phyloP scores from a whole-genome alignment of 805 yeast species.

The Kodamaea kakaduensis region DNA sequence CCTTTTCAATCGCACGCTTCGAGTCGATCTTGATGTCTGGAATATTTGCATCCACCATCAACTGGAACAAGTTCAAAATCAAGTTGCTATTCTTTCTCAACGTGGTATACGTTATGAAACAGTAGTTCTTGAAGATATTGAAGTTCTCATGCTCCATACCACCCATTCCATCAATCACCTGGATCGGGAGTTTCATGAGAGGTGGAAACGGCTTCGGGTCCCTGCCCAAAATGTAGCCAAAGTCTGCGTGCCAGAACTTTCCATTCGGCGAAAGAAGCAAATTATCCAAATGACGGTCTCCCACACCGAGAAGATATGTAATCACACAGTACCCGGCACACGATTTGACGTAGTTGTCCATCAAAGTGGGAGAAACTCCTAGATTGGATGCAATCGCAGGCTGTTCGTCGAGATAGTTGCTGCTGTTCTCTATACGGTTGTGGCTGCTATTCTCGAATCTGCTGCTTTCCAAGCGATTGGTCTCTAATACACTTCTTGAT shows the following conservation, averaged over 20 bases:
- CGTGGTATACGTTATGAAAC: slow-evolving; percentile 91
- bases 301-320: slow-evolving; percentile 91
- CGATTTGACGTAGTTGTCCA: slow-evolving; percentile 92
- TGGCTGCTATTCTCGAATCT: slow-evolving; percentile 3
- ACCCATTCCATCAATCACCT: slow-evolving; percentile 97
- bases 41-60: slow-evolving; percentile 90
- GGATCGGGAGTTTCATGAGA: slow-evolving; percentile 94
- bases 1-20: slow-evolving; percentile 81
- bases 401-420: slow-evolving; percentile 12
- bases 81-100: slow-evolving; percentile 84
- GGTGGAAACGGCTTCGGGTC: slow-evolving; percentile 99
- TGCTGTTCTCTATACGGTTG: slow-evolving; percentile 5
- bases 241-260: slow-evolving; percentile 97
- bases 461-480: too few species aligned
- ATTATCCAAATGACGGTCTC: slow-evolving; percentile 95
- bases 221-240: slow-evolving; percentile 92
- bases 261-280: slow-evolving; percentile 70
- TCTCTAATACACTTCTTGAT: slow-evolving; percentile 20
- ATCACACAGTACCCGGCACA: slow-evolving; percentile 98
- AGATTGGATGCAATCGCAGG: slow-evolving; percentile 32
- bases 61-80: slow-evolving; percentile 83
- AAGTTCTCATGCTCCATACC: slow-evolving; percentile 84
- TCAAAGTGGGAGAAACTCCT: slow-evolving; percentile 57
- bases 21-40: slow-evolving; percentile 88
- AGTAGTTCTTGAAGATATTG: slow-evolving; percentile 81